Base-by-base conservation (phyloP, 1,284 basidiomycete species). In the Trametes versicolor region DNA sequence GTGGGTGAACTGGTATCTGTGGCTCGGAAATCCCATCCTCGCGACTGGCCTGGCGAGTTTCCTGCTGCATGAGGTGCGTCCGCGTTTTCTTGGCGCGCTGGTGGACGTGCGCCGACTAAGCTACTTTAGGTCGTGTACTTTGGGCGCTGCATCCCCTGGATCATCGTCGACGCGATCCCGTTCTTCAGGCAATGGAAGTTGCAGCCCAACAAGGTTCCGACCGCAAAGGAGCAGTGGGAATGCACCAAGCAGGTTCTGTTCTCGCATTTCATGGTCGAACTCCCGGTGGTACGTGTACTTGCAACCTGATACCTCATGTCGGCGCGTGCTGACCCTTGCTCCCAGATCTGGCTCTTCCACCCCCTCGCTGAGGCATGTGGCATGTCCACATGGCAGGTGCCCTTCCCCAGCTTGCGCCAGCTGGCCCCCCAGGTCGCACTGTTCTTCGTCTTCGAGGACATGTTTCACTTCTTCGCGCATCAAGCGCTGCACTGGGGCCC, bases 371-470 rank as follows among this genome's bases (percentile, higher is more conserved):
- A 97, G 75, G 81, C 85, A 67, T 87, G 98, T 71, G 97, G 95
- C 72, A 94, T 99, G 91, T 81, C 87, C 48, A 99, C 97, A 1
- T 94, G 95, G 82, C 90, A 95, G 68, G 93, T 99, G 1, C 97
- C 97, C 0, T 96, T 99, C 83, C 95, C 97, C 0, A 76, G 85
- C 0, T 82, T 85, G 78, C 82, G 83, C 70, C 83, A 85, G 36
- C 93, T 96, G 85, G 79, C 85, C 0, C 90, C 87, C 54, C 97
- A 99, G 78, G 82, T 99, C 66, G 90, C 88, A 36, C 80, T 96
- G 69, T 99, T 99, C 85, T 98, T 99, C 80, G 83, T 98, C 73
- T 96, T 99, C 71, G 98, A 99, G 81, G 97, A 98, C 79, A 89
- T 92, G 71, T 98, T 94, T 86, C 96, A 98, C 78, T 93, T 86